Conservation (phyloP, 768 basidiomycete genomes). For the Clitopilus hobsonii region DNA sequence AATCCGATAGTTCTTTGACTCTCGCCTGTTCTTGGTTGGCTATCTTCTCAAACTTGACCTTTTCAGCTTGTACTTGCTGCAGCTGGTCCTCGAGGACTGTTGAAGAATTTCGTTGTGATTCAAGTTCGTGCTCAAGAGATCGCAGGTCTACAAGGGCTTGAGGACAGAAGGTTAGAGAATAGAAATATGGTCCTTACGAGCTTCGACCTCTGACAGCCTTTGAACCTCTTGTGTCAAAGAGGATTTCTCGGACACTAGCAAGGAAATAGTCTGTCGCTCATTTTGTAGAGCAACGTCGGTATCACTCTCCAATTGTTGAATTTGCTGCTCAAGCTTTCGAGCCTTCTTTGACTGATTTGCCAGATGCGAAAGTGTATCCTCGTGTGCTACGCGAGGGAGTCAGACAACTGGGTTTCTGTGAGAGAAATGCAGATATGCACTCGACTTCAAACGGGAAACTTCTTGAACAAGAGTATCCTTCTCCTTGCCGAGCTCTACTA, state of each 20-base stretch:
- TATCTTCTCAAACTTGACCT: slow-evolving; percentile 27
- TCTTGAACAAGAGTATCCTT: no score
- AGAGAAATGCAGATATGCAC: no score
- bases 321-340: no score
- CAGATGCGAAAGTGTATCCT: no score
- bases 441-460: no score
- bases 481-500: neutral
- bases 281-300: slow-evolving; percentile 36
- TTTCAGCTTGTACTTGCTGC: slow-evolving; percentile 35
- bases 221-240: slow-evolving; percentile 54
- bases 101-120: slow-evolving; percentile 36
- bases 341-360: no score
- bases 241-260: slow-evolving; percentile 74
- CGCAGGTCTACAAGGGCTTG: slow-evolving; percentile 16
- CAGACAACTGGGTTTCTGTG: no score
- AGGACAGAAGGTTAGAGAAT: neutral
- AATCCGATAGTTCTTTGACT: slow-evolving; percentile 52
- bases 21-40: slow-evolving; percentile 39
- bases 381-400: no score
- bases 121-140: slow-evolving; percentile 34
- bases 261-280: slow-evolving; percentile 68
- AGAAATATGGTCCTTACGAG: slow-evolving; percentile 34
- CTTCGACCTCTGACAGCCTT: slow-evolving; percentile 53
- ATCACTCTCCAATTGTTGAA: slow-evolving; percentile 8
- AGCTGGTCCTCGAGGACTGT: slow-evolving; percentile 36